Percentiles rank a stretch among this genome's conserved stretches.
phyloP scores from a whole-genome alignment of 768 basidiomycete species.

The Collybia nuda region DNA sequence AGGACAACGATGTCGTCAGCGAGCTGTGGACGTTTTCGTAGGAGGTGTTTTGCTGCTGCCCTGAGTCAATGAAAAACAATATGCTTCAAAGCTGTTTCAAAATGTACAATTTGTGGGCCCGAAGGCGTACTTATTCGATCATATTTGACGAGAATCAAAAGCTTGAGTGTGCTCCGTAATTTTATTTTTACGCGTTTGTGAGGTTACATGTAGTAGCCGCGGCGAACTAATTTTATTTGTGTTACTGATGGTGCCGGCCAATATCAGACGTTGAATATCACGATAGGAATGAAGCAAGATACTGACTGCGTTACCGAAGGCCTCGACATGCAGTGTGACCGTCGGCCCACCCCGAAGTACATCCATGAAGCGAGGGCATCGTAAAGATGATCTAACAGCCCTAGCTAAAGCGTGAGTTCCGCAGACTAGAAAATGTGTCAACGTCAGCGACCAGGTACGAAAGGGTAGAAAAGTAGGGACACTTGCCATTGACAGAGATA shows the following conservation, averaged over 20 bases:
- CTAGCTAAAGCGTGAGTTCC: conserved; percentile 40
- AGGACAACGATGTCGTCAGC: conserved; percentile 34
- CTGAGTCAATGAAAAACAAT: too few species aligned
- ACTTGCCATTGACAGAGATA: conserved; percentile 49
- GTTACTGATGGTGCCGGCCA: too few species aligned
- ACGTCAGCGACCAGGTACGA: background rate
- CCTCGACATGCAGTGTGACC: conserved; percentile 45
- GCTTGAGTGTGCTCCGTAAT: too few species aligned
- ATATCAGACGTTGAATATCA: too few species aligned
- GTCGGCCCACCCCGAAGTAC: conserved; percentile 45
- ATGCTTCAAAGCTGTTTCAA: too few species aligned
- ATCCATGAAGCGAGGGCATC: conserved; percentile 32
- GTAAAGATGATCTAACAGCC: conserved; percentile 37
- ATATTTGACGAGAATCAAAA: too few species aligned
- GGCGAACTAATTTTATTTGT: too few species aligned
- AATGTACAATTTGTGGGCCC: too few species aligned
- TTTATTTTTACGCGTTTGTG: too few species aligned
- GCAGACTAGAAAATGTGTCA: conserved; percentile 37
- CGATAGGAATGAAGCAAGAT: too few species aligned
- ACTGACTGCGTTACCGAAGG: conserved; percentile 28
- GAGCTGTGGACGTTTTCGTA: conserved; percentile 48
- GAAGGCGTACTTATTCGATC: too few species aligned
- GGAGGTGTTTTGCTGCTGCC: background rate
- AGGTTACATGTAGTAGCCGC: too few species aligned
- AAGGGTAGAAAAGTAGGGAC: background rate